Conservation (phyloP, 169 alveolate species). For the Sarcocystis neurona region DNA sequence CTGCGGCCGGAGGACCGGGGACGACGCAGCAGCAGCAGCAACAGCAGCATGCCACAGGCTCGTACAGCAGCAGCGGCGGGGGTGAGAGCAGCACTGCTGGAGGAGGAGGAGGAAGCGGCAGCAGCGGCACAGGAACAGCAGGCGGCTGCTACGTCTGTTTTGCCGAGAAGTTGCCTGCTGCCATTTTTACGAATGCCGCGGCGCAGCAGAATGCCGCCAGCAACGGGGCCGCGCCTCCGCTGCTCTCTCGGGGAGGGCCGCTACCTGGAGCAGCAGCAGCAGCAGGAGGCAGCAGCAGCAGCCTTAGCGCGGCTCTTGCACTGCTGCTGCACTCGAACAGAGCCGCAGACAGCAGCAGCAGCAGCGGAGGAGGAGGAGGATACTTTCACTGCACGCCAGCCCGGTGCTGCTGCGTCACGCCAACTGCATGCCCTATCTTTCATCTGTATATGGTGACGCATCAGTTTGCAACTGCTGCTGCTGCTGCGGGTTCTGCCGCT, state of each 20-base stretch:
- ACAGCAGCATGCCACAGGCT: too few relatives aligned
- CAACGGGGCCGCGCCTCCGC: too few relatives aligned
- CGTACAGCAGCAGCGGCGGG: too few relatives aligned
- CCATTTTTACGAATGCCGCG: too few relatives aligned
- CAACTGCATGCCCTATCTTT: conserved; percentile 1
- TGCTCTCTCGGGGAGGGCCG: not conserved
- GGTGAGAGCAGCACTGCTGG: too few relatives aligned
- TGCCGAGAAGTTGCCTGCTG: not conserved
- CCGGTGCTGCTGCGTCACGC: conserved; percentile 43
- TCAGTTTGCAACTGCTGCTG: not conserved
- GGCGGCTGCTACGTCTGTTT: not conserved
- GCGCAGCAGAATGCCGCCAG: too few relatives aligned
- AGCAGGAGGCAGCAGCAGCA: not conserved
- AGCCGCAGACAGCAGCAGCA: conserved; percentile 36
- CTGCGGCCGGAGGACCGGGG: not conserved
- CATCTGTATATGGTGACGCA: conserved; percentile 31
- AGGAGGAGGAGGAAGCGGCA: too few relatives aligned
- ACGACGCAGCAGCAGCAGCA: too few relatives aligned
- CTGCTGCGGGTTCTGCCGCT: not conserved
- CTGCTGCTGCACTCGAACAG: conserved; percentile 37
- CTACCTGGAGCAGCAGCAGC: not conserved
- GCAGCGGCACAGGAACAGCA: too few relatives aligned
- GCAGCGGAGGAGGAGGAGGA: conserved; percentile 10
- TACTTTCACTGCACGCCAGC: conserved; percentile 60
- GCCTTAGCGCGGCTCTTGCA: conserved; percentile 16